Conservation (phyloP, 2,329 filamentous ascomycete species). For the Paradendryphiella salina region DNA sequence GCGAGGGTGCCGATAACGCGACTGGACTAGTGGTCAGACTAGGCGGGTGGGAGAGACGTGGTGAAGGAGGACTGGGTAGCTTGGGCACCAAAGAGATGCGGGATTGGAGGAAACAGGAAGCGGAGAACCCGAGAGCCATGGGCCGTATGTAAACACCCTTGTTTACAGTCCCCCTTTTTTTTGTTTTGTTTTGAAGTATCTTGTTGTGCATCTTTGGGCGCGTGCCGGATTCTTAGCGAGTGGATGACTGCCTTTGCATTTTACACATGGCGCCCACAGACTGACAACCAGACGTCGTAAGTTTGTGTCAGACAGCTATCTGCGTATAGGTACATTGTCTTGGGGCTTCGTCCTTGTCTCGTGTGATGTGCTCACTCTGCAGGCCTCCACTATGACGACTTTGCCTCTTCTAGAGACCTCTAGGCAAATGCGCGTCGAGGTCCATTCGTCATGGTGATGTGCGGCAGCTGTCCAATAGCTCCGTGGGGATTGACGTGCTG, state of each 20-base stretch:
- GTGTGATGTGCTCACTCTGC: neutral
- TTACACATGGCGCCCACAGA: neutral
- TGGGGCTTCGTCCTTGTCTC: no score
- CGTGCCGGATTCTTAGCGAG: neutral
- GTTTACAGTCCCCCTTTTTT: neutral
- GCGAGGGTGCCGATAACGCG: conserved; percentile 60
- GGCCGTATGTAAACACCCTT: conserved; percentile 56
- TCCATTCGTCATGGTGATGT: conserved; percentile 8
- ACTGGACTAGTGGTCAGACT: conserved; percentile 65
- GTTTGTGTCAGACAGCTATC: neutral
- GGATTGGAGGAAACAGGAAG: conserved; percentile 79
- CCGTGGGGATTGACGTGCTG: conserved; percentile 1
- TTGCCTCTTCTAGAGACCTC: neutral
- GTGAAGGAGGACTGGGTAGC: conserved; percentile 84
- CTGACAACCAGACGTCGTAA: neutral
- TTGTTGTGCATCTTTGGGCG: neutral
- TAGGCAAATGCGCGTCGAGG: neutral
- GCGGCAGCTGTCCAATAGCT: conserved; percentile 15
- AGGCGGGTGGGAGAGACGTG: conserved; percentile 68
- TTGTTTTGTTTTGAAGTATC: neutral
- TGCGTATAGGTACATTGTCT: no score
- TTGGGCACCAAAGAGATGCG: conserved; percentile 90
- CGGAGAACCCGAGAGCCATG: conserved; percentile 75
- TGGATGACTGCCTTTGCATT: neutral
- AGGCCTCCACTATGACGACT: neutral